These are phyloP conservation scores for Mixia osmundae DNA, from an alignment of 1,284 basidiomycete species.

Conservation along the genomic window DNA sequence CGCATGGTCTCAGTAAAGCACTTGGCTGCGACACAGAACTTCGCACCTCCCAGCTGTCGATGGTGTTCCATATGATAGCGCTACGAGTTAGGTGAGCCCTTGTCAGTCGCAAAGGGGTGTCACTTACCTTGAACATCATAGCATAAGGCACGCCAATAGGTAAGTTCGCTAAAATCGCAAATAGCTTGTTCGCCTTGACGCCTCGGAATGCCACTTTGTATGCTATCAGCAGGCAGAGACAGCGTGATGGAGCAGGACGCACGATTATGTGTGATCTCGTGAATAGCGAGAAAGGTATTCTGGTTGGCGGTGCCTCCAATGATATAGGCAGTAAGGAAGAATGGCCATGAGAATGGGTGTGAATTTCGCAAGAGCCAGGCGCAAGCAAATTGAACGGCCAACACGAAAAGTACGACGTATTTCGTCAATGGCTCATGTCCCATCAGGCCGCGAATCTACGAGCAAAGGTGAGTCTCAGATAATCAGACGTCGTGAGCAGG, in stretches of 20 bases:
- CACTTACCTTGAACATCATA: conserved; percentile 57
- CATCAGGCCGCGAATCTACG: conserved; percentile 76
- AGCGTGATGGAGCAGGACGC: conserved; percentile 53
- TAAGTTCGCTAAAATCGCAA: conserved; percentile 76
- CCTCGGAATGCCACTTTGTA: conserved; percentile 86
- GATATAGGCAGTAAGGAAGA: conserved; percentile 55
- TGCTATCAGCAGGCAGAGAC: conserved; percentile 35
- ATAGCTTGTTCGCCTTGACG: conserved; percentile 55
- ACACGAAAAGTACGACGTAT: conserved; percentile 58
- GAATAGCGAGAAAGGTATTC: conserved; percentile 89
- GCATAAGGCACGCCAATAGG: conserved; percentile 88
- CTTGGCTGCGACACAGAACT: conserved; percentile 27
- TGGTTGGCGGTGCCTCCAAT: conserved; percentile 91
- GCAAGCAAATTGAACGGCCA: conserved; percentile 43
- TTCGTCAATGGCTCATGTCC: conserved; percentile 77
- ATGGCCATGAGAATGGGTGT: conserved; percentile 41
- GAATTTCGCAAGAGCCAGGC: conserved; percentile 43
- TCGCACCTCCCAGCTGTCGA: neutral
- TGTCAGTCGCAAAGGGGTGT: conserved; percentile 1
- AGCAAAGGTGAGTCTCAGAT: neutral
- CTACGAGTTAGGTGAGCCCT: conserved; percentile 25
- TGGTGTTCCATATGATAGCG: conserved; percentile 72
- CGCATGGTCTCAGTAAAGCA: no score
- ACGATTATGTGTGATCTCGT: conserved; percentile 94
- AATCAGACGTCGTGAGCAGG: neutral